Conservation (phyloP, 2,329 filamentous ascomycete genomes). For the Botryosphaeria agaves region DNA sequence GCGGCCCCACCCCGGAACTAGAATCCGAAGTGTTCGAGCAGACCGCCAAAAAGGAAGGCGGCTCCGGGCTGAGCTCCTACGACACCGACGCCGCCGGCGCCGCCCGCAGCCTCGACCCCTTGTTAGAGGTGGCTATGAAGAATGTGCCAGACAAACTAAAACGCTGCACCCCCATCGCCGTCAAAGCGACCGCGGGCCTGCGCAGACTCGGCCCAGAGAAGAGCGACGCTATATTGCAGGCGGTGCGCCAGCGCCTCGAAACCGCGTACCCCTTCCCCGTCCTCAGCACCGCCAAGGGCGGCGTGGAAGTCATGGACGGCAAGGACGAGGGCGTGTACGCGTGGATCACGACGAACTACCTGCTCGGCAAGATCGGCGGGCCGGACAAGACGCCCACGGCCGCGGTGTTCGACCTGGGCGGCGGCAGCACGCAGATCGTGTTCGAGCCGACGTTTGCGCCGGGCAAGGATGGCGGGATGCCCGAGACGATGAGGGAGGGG, state of each 20-base stretch:
- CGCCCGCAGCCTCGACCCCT: slow-evolving; percentile 71
- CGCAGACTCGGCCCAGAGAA: slow-evolving; percentile 69
- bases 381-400: slow-evolving; percentile 82
- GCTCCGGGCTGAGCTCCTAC: slow-evolving; percentile 72
- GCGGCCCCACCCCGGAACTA: slow-evolving; percentile 82
- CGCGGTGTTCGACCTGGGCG: slow-evolving; percentile 88
- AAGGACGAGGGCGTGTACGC: slow-evolving; percentile 95
- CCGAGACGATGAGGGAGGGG: slow-evolving; percentile 66
- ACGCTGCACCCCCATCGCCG: slow-evolving; percentile 84
- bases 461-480: slow-evolving; percentile 57
- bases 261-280: slow-evolving; percentile 88
- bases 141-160: slow-evolving; percentile 78
- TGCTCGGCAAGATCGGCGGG: slow-evolving; percentile 90
- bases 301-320: slow-evolving; percentile 94
- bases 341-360: slow-evolving; percentile 98
- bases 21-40: slow-evolving; percentile 87
- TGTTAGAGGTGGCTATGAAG: slow-evolving; percentile 73
- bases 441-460: slow-evolving; percentile 88
- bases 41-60: slow-evolving; percentile 69
- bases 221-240: slow-evolving; percentile 67
- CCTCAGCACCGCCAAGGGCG: slow-evolving; percentile 65
- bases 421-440: slow-evolving; percentile 95
- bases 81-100: slow-evolving; percentile 72
- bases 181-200: slow-evolving; percentile 91
- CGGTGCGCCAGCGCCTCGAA: slow-evolving; percentile 72